Base-by-base conservation (phyloP, 2,329 filamentous ascomycete species). In the Colletotrichum chrysophilum region DNA sequence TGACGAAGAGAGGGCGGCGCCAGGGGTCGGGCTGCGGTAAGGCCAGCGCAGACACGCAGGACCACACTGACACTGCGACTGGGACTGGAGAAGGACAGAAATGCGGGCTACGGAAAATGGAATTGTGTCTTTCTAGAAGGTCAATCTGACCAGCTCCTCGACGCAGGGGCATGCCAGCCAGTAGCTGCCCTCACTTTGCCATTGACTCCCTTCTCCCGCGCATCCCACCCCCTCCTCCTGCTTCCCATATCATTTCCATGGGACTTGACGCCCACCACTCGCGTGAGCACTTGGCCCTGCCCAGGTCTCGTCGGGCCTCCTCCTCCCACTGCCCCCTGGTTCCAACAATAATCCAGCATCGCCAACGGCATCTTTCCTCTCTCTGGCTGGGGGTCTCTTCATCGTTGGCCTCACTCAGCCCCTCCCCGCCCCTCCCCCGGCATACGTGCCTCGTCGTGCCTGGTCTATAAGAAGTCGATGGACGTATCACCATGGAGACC, bases 111-210 rank as follows among this genome's bases (percentile, higher is more conserved):
- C 38, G 38, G 32, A 30, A 68, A 68, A 68, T 52, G 56, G 58
- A 58, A 68, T 73, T 55, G 70, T 52, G 72, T 67, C 72, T 61
- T 75, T 72, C 72, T 72, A 75, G 69, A 75, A 75, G 72, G 36
- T 62, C 38, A 52, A 55, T 62, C 55, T 62, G 56, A 60, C 43
- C 70, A 75, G 32, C 70, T 62, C 36, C 26, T 43, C 70, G 18
- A 68, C 30, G 43, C 73, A 26, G 43, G 58, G 66, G 43, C n/a
- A 62, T 72, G 64, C 73, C 32, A 24, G 70, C 65, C 58, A 74
- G 62, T 65, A 52, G 64, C 48, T 52, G 64, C 32, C 32, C 64
- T 65, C 32, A 52, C 13, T 14, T 68, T 7, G n/a, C 21, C 30
- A 48, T 55, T 60, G 18, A 48, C 38, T 48, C 38, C 56, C 34